A percentile compares a stretch with the other conserved stretches of the same genome.
Evolutionary conservation across 164 flowering plant genomes (phyloP).

Genomic region (Amborella trichopoda): DNA sequence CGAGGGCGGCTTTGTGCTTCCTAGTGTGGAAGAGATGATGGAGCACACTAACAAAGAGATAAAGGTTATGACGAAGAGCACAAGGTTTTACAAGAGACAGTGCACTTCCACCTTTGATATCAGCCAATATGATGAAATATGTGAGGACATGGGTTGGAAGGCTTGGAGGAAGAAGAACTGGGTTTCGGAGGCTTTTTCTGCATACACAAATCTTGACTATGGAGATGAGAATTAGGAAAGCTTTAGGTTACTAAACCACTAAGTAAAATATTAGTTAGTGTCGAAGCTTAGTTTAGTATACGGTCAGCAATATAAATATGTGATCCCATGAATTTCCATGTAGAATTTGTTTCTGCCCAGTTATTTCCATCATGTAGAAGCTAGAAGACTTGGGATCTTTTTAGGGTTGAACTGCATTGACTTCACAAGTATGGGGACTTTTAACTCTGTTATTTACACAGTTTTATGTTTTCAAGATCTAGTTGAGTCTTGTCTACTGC

Average conservation of each 20-base stretch:
- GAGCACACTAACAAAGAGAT: constrained; percentile 43
- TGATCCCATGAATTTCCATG: too few relatives aligned
- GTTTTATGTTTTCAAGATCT: too few relatives aligned
- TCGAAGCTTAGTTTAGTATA: too few relatives aligned
- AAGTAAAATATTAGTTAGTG: too few relatives aligned
- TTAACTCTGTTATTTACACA: too few relatives aligned
- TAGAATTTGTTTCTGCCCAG: too few relatives aligned
- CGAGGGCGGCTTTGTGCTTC: constrained; percentile 61
- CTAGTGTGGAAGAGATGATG: constrained; percentile 54
- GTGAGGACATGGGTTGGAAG: constrained; percentile 86
- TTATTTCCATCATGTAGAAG: too few relatives aligned
- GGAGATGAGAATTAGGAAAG: constrained; percentile 16
- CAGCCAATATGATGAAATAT: constrained; percentile 75
- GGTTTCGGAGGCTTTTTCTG: constrained; percentile 64
- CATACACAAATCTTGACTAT: constrained; percentile 70
- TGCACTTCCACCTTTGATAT: constrained; percentile 87
- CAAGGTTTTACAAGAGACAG: constrained; percentile 77
- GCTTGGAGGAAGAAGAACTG: constrained; percentile 78
- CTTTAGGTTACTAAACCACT: background rate
- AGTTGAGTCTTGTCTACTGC: too few relatives aligned
- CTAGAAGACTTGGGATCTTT: too few relatives aligned
- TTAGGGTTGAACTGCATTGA: too few relatives aligned
- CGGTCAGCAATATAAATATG: too few relatives aligned
- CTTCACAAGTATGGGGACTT: too few relatives aligned
- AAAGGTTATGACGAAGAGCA: constrained; percentile 55